Evolutionary conservation across 1,284 basidiomycete genomes (phyloP), one percentile per base, ranked within the genome.

Genomic region (Ustilago vetiveriae): DNA sequence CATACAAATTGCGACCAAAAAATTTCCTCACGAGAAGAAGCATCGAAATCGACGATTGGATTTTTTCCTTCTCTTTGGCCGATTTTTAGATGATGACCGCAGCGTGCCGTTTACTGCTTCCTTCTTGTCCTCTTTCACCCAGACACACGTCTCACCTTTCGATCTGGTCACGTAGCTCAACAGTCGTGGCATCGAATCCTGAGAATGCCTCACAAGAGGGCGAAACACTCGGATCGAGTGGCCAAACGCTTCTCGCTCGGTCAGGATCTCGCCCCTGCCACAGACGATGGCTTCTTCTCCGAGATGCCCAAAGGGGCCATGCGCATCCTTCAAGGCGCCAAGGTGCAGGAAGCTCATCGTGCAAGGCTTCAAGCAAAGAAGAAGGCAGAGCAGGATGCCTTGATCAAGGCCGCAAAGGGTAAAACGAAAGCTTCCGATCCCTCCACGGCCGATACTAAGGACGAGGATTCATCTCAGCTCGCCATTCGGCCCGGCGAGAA

Each of bases 151-250:
- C 57, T 49, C 48, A 60, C 46, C 39, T 21, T 10, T 24, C 17
- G 14, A 26, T 23, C 24, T 13, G 6, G 27, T 29, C 13, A 13
- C 27, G 27, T 29, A 29, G 27, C 22, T 36, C 37, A n/a, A 42
- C 26, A 13, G 6, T 35, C 33, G 33, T 35, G 16, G 33, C 39
- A 24, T 30, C 6, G 16, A 30, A 14, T 44, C 13, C n/a, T n/a
- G 37, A 44, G 13, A n/a, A 78, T 78, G 76, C 76, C 76, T 19
- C 75, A 77, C 65, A 78, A 78, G 44, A 60, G 75, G 24, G 75
- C 76, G 2, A 78, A 77, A 35, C 58, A 55, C 38, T 75, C 74
- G 13, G 62, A 60, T 38, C 62, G 76, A 27, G 43, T 66, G 26
- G 64, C 73, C 26, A 62, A 72, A 44, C 72, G 74, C 35, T 59